These are phyloP conservation scores for Candida cerambycidarum DNA, from an alignment of 805 yeast species.

Conservation along the genomic window DNA sequence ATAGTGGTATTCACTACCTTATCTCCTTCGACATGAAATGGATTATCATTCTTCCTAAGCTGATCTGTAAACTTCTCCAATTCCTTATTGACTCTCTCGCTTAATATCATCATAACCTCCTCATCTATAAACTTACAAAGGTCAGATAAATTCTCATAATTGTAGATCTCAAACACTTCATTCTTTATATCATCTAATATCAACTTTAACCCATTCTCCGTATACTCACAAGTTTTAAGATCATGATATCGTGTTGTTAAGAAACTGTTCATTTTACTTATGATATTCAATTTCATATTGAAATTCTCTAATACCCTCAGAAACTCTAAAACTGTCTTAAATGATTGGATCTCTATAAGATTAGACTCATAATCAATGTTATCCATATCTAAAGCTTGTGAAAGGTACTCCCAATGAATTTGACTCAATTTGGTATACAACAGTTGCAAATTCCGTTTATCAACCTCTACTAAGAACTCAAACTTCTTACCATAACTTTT, in stretches of 20 bases:
- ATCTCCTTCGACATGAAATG: conserved; percentile 2
- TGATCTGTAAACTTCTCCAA: conserved; percentile 5
- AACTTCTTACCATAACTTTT: conserved; percentile 41
- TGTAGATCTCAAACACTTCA: conserved; percentile 4
- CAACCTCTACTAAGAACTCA: conserved; percentile 39
- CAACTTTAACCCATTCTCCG: conserved; percentile 11
- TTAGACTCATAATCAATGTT: conserved; percentile 27
- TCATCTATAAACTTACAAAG: conserved; percentile 24
- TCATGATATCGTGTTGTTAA: conserved; percentile 16
- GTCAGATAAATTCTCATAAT: conserved; percentile 16
- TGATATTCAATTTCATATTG: conserved; percentile 18
- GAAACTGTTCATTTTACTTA: conserved; percentile 18
- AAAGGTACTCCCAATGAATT: conserved; percentile 55
- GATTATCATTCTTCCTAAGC: background rate
- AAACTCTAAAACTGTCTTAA: conserved; percentile 22
- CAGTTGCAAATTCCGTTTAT: conserved; percentile 30
- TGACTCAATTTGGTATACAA: conserved; percentile 33
- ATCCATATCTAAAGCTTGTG: conserved; percentile 49
- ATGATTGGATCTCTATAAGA: conserved; percentile 25
- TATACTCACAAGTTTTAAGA: conserved; percentile 20
- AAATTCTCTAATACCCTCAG: conserved; percentile 23
- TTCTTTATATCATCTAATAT: conserved; percentile 16
- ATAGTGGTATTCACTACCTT: conserved; percentile 9
- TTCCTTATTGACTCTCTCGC: conserved; percentile 20
- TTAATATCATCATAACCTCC: conserved; percentile 22